Evolutionary conservation across 1,284 basidiomycete genomes (phyloP).

Genomic region (Ceratobasidium sp.): DNA sequence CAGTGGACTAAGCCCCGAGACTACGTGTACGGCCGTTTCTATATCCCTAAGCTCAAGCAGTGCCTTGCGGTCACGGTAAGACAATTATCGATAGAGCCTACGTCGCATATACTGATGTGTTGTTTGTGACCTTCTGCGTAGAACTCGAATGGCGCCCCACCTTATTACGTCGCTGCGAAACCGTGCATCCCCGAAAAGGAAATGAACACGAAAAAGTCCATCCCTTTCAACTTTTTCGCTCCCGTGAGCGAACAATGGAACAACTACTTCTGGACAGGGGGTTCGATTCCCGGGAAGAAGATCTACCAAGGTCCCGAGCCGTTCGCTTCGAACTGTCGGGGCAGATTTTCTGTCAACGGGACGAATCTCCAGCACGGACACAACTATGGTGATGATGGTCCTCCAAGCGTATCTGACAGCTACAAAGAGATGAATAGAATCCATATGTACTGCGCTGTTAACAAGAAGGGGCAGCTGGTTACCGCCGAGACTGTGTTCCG

Average conservation of each 20-base stretch:
- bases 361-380: conserved; percentile 14
- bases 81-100: no score
- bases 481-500: conserved; percentile 8
- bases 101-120: no score
- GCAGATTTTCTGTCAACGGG: not conserved
- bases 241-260: conserved; percentile 6
- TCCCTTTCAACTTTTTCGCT: conserved; percentile 10
- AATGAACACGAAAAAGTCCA: not conserved
- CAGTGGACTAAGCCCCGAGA: no score
- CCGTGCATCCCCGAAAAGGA: conserved; percentile 11
- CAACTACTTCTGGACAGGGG: conserved; percentile 21
- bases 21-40: no score
- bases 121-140: no score
- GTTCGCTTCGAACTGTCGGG: not conserved
- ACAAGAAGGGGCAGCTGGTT: not conserved
- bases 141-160: no score
- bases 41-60: no score
- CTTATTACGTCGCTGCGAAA: not conserved
- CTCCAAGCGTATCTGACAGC: not conserved
- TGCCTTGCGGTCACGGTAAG: no score
- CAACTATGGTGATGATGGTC: conserved; percentile 7
- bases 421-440: not conserved
- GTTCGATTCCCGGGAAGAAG: not conserved
- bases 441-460: not conserved
- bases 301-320: not conserved